phyloP scores from a whole-genome alignment of 2,329 filamentous ascomycete genomes.

The Venturia carpophila region DNA sequence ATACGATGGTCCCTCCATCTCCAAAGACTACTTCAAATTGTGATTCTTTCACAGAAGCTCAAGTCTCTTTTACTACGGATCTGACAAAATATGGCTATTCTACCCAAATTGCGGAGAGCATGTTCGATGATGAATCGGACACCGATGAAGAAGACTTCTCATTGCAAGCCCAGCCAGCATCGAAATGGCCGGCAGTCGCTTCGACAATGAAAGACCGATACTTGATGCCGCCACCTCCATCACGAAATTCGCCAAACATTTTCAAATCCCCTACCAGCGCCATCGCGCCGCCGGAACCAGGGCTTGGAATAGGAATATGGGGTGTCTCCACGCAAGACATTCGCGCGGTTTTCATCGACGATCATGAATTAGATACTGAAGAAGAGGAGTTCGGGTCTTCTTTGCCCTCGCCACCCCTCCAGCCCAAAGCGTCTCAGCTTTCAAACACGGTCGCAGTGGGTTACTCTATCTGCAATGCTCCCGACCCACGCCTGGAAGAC shows the following conservation, averaged over 20 bases:
- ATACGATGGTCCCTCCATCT: background rate
- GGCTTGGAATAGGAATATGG: background rate
- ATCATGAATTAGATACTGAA: slow-evolving; percentile 3
- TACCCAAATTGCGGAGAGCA: slow-evolving; percentile 3
- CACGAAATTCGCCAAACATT: background rate
- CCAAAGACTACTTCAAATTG: slow-evolving; percentile 7
- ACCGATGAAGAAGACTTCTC: slow-evolving; percentile 12
- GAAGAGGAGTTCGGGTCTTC: slow-evolving; percentile 2
- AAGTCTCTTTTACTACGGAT: slow-evolving; percentile 8
- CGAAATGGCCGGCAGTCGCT: background rate
- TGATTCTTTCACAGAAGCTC: background rate
- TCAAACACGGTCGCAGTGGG: too few relatives aligned
- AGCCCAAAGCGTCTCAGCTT: background rate
- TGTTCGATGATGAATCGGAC: slow-evolving; percentile 4
- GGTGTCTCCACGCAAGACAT: slow-evolving; percentile 5
- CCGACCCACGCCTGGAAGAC: background rate
- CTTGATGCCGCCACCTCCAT: slow-evolving; percentile 15
- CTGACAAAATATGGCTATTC: slow-evolving; percentile 7
- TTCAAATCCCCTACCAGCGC: slow-evolving; percentile 6
- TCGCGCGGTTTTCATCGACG: background rate
- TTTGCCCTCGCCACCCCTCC: background rate
- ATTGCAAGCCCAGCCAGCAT: slow-evolving; percentile 1
- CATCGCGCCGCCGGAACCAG: too few relatives aligned
- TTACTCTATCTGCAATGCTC: background rate
- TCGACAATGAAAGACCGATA: background rate